A percentile compares a stretch with the other conserved stretches of the same genome.
phyloP scores from a whole-genome alignment of 352 stramenopile species.

The Globisporangium spinosum region DNA sequence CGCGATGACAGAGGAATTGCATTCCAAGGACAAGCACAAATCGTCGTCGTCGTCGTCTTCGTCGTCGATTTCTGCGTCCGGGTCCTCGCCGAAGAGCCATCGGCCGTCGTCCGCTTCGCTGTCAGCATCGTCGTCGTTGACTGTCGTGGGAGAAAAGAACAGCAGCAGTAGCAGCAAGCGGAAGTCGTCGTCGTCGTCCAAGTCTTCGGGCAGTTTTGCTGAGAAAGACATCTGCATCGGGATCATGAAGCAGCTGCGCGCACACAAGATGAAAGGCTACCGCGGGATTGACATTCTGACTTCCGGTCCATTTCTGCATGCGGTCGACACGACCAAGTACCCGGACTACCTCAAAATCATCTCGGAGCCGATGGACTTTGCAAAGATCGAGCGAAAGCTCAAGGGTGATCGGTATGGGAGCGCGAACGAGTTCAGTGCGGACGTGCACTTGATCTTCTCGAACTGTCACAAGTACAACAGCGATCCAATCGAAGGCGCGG shows the following conservation, averaged over 20 bases:
- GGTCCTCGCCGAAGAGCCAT: slow-evolving; percentile 20
- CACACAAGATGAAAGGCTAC: slow-evolving; percentile 86
- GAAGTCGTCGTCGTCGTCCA: slow-evolving; percentile 40
- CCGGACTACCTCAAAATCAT: slow-evolving; percentile 79
- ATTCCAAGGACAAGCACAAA: slow-evolving; percentile 42
- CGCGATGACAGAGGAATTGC: slow-evolving; percentile 22
- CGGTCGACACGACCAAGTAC: slow-evolving; percentile 85
- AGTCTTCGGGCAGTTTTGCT: slow-evolving; percentile 26
- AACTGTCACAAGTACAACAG: slow-evolving; percentile 90
- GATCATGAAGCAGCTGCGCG: slow-evolving; percentile 68
- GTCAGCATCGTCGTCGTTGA: background rate
- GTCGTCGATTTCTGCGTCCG: slow-evolving; percentile 7
- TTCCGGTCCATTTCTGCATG: slow-evolving; percentile 74
- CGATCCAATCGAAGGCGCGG: slow-evolving; percentile 77
- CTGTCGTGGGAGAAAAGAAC: slow-evolving; percentile 20
- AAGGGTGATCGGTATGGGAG: slow-evolving; percentile 78
- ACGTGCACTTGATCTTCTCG: slow-evolving; percentile 86
- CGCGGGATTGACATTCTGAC: slow-evolving; percentile 80
- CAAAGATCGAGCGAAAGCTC: slow-evolving; percentile 86
- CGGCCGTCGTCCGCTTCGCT: slow-evolving; percentile 24
- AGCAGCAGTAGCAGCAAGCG: slow-evolving; percentile 18
- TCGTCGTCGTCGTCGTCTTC: slow-evolving; percentile 28
- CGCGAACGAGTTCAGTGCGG: slow-evolving; percentile 76
- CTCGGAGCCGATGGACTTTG: slow-evolving; percentile 84
- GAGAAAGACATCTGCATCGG: slow-evolving; percentile 62